Base-by-base conservation (phyloP, 2,329 filamentous ascomycete genomes). In the Trichothecium roseum region DNA sequence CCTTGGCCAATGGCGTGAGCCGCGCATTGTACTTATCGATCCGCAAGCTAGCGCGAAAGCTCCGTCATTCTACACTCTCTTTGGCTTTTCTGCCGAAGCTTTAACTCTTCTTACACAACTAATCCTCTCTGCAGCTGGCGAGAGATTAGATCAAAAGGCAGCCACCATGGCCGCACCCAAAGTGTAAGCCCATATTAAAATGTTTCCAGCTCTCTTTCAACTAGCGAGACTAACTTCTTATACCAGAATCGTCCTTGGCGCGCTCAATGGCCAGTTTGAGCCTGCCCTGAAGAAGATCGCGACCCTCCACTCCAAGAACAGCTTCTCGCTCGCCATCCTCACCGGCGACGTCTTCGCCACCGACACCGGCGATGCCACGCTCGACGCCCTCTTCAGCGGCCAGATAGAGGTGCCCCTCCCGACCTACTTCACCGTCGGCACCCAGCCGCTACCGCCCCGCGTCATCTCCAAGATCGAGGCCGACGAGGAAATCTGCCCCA, bases 371-470 rank as follows among this genome's bases (percentile, higher is more conserved):
- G 66, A 78, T 28, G 67, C 74, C 10, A 54, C 60, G 8, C 59
- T 91, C 5, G 61, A 67, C 9, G 69, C 73, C 8, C 69, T 98
- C 4, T 59, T 96, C 1, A 60, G 73, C 18, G 86, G 86, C n/a
- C 66, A 72, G 9, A 78, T 94, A 35, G 53, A 67, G 16, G 66
- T 96, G 4, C 80, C 88, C 3, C 63, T 96, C 1, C 80, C 88
- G 2, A 93, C 83, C 8, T 98, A 98, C 62, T 98, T 96, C 55
- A 85, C 84, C 3, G 68, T 94, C 40, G 87, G 84, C 45, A 78
- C 67, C 27, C 69, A 69, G 32, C 62, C 79, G n/a, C 66, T 98
- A 5, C 91, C 91, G 1, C 57, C 67, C 3, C 62, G 66, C 20
- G 73, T 95, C 16, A 65, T 82, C 15, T 74, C 83, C 50, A 87